Evolutionary conservation across 208 protist genomes (phyloP).

Genomic region (Balamuthia mandrillaris): DNA sequence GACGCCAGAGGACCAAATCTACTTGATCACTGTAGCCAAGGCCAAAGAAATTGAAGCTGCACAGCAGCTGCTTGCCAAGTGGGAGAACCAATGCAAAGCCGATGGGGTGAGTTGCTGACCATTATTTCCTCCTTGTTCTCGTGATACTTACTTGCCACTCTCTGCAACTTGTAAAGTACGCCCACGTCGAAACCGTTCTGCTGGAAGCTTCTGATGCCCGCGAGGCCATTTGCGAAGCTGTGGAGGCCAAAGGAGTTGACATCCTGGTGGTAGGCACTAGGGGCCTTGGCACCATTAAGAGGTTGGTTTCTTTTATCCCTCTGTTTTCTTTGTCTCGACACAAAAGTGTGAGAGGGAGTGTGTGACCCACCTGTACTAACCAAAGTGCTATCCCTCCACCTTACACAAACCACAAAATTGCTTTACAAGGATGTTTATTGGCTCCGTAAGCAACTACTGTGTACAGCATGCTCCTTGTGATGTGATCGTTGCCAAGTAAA

Average conservation of each 20-base stretch:
- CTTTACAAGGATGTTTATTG: neutral
- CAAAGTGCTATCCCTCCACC: neutral
- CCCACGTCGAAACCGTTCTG: neutral
- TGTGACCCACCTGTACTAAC: neutral
- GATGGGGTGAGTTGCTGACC: neutral
- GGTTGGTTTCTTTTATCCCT: neutral
- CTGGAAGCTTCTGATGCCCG: neutral
- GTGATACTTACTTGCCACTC: neutral
- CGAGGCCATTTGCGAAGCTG: neutral
- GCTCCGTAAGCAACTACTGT: constrained; percentile 25
- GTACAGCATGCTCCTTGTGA: constrained; percentile 6
- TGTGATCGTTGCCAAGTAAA: constrained; percentile 22
- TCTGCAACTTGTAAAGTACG: neutral
- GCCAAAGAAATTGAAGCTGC: neutral
- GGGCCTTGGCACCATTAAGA: constrained; percentile 20
- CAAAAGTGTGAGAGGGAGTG: neutral
- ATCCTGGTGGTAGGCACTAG: constrained; percentile 15
- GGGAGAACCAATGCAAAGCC: neutral
- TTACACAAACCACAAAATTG: neutral
- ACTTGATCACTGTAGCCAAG: neutral
- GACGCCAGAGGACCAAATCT: neutral
- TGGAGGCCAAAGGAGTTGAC: neutral
- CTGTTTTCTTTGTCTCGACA: neutral
- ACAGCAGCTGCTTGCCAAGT: neutral
- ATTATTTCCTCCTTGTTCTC: neutral